phyloP scores from a whole-genome alignment of 768 basidiomycete genomes.

The Lepiota venenata region DNA sequence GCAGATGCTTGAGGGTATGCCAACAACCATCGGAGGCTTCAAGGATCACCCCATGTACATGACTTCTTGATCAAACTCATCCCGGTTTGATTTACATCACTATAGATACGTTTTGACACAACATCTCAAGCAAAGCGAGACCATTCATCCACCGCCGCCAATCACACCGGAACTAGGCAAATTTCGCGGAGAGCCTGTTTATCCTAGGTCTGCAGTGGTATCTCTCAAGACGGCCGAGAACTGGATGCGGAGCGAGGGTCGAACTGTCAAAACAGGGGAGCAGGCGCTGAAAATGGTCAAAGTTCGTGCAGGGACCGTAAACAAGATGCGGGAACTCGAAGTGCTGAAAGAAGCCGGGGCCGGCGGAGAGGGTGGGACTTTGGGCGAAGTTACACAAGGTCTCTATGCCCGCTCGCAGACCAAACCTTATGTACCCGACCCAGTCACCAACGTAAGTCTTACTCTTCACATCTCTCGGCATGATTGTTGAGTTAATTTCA shows the following conservation, averaged over 20 bases:
- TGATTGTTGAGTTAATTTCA: conserved; percentile 27
- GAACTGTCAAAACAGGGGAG: conserved; percentile 63
- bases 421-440: conserved; percentile 71
- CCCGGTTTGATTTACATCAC: background rate
- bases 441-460: conserved; percentile 75
- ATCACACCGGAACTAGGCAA: conserved; percentile 74
- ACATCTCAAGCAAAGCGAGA: conserved; percentile 86
- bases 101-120: conserved; percentile 67
- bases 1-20: conserved; percentile 90
- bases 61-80: background rate
- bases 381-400: conserved; percentile 71
- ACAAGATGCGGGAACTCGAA: conserved; percentile 66
- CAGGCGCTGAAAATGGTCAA: conserved; percentile 93
- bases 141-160: conserved; percentile 68
- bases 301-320: conserved; percentile 76
- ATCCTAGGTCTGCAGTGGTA: conserved; percentile 80
- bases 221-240: conserved; percentile 88
- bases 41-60: conserved; percentile 91
- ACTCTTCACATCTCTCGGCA: background rate
- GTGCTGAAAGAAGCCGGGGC: conserved; percentile 36
- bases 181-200: conserved; percentile 92
- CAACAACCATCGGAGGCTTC: conserved; percentile 85
- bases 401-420: conserved; percentile 87
- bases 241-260: conserved; percentile 86
- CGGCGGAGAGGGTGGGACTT: conserved; percentile 24